phyloP scores from a whole-genome alignment of 2,329 filamentous ascomycete genomes.

The Hawksworthiomyces lignivorus region DNA sequence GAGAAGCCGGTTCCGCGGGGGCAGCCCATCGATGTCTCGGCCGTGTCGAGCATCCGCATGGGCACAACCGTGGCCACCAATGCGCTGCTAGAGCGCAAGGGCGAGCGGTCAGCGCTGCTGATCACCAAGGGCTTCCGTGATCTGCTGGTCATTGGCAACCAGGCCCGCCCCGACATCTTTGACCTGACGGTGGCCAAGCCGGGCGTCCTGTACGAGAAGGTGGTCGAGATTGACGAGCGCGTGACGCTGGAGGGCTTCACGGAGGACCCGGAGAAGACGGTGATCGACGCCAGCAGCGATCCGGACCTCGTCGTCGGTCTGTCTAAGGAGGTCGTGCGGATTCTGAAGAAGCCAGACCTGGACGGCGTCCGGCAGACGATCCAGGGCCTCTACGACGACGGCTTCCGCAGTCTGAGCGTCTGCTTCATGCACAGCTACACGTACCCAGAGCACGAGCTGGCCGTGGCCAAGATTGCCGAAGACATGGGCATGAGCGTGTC shows the following conservation, averaged over 20 bases:
- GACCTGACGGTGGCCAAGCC: conserved; percentile 80
- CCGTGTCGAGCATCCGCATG: conserved; percentile 52
- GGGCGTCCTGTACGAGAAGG: conserved; percentile 74
- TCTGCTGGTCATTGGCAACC: conserved; percentile 82
- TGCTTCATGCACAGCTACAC: conserved; percentile 14
- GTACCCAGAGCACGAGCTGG: conserved; percentile 15
- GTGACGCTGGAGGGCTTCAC: conserved; percentile 76
- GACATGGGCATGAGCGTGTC: conserved; percentile 9
- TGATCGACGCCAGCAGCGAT: conserved; percentile 18
- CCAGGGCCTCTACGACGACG: conserved; percentile 51
- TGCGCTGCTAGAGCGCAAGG: conserved; percentile 81
- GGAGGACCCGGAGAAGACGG: conserved; percentile 7
- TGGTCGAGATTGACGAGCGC: conserved; percentile 81
- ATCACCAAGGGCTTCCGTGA: conserved; percentile 85
- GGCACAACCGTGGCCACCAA: conserved; percentile 94
- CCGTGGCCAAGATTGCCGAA: conserved; percentile 10
- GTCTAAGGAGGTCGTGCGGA: conserved; percentile 40
- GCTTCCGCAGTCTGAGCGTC: conserved; percentile 40
- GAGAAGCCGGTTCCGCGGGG: conserved; percentile 53
- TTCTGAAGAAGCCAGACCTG: conserved; percentile 48
- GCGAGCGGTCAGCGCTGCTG: conserved; percentile 81
- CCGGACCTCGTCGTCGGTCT: conserved; percentile 31
- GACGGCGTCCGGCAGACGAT: conserved; percentile 47
- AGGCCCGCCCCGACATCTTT: conserved; percentile 83
- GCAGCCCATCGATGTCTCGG: conserved; percentile 34